Conservation (phyloP, 78 protist species). For the Goniomonas avonlea region DNA sequence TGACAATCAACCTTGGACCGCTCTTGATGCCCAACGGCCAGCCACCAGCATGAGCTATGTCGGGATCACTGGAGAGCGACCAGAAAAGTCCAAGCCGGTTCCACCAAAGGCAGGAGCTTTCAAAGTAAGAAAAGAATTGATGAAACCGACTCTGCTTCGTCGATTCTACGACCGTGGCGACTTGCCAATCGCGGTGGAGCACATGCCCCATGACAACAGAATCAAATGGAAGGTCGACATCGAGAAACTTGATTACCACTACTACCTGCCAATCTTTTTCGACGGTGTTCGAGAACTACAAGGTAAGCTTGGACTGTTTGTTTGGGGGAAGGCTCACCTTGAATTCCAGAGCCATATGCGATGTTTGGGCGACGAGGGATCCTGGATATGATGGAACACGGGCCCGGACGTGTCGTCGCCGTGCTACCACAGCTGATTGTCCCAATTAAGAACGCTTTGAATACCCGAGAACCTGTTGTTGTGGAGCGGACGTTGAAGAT, state of each 20-base stretch:
- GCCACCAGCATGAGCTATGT: too few species aligned
- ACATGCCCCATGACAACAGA: slow-evolving; percentile 43
- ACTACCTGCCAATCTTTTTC: slow-evolving; percentile 88
- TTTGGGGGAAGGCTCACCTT: too few species aligned
- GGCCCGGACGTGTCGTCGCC: not conserved
- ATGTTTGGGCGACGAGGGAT: not conserved
- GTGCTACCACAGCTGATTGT: slow-evolving; percentile 7
- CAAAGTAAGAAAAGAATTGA: not conserved
- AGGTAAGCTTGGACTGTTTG: too few species aligned
- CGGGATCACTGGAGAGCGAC: too few species aligned
- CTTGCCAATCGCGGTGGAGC: slow-evolving; percentile 73
- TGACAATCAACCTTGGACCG: too few species aligned
- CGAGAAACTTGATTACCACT: slow-evolving; percentile 82
- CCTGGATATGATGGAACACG: slow-evolving; percentile 1
- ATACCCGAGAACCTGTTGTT: slow-evolving; percentile 13
- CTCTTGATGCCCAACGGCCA: too few species aligned
- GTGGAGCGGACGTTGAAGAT: not conserved
- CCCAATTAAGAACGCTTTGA: not conserved
- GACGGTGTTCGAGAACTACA: slow-evolving; percentile 87
- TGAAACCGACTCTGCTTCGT: slow-evolving; percentile 49
- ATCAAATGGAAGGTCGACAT: slow-evolving; percentile 71
- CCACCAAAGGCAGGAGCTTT: not conserved
- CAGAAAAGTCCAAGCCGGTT: too few species aligned
- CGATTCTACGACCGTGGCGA: slow-evolving; percentile 87
- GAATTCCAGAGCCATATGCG: too few species aligned